These are phyloP conservation scores for Ophiostoma sp. DNA, from an alignment of 2,329 filamentous ascomycete species.

Conservation along the genomic window DNA sequence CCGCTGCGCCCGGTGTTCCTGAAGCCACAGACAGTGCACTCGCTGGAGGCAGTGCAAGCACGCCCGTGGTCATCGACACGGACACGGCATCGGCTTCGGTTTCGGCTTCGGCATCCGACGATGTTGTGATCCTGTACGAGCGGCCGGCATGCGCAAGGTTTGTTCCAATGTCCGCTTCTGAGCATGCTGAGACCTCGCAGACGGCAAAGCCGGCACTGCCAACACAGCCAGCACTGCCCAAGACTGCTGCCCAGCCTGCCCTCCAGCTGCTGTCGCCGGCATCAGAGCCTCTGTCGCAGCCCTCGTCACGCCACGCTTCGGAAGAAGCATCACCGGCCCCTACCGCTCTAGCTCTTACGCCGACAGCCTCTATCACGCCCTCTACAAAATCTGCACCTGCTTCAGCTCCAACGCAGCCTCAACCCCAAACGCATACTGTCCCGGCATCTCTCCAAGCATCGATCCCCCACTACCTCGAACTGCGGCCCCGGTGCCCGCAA, in stretches of 20 bases:
- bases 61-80: not conserved
- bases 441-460: slow-evolving; percentile 6
- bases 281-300: slow-evolving; percentile 11
- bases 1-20: slow-evolving; percentile 1
- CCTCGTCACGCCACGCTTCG: slow-evolving; percentile 5
- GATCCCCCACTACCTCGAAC: slow-evolving; percentile 24
- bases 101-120: not conserved
- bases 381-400: not conserved
- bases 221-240: not conserved
- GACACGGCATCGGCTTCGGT: not conserved
- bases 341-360: not conserved
- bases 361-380: not conserved
- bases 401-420: not conserved
- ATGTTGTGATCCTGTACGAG: slow-evolving; percentile 17
- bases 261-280: slow-evolving; percentile 2
- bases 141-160: slow-evolving; percentile 5
- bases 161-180: slow-evolving; percentile 12
- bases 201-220: not conserved
- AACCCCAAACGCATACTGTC: not conserved
- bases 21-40: not conserved
- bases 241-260: not conserved
- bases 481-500: slow-evolving; percentile 26
- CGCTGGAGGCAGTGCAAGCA: not conserved
- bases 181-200: slow-evolving; percentile 1
- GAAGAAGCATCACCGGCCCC: not conserved